A percentile compares a stretch with the other conserved stretches of the same genome.
Evolutionary conservation across 2,329 filamentous ascomycete genomes (phyloP).

Genomic region (Pleurostoma richardsiae): DNA sequence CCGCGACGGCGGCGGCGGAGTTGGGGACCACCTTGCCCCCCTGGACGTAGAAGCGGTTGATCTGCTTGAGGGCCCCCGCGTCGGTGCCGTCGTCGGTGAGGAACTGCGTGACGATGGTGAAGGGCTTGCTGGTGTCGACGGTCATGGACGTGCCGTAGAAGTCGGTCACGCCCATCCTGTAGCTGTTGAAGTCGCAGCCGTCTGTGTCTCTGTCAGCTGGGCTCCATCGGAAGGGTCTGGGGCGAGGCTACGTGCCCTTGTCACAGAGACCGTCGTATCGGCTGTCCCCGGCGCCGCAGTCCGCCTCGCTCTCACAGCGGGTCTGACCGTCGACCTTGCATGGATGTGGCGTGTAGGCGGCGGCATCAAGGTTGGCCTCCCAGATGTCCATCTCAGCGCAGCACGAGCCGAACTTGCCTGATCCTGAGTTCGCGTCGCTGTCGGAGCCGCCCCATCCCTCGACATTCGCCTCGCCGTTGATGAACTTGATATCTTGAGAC

Average conservation of each 20-base stretch:
- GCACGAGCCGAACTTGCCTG: slow-evolving; percentile 46
- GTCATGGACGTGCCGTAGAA: slow-evolving; percentile 51
- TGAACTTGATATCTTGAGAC: not conserved
- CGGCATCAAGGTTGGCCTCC: slow-evolving; percentile 57
- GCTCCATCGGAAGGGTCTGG: too few species aligned
- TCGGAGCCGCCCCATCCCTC: slow-evolving; percentile 42
- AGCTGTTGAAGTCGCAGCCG: slow-evolving; percentile 58
- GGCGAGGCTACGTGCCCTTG: slow-evolving; percentile 20
- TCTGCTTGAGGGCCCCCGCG: slow-evolving; percentile 43
- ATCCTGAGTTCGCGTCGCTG: slow-evolving; percentile 46
- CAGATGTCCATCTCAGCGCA: slow-evolving; percentile 58
- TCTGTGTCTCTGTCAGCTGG: slow-evolving; percentile 18
- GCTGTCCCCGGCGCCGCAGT: slow-evolving; percentile 34
- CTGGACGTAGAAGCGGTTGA: slow-evolving; percentile 55
- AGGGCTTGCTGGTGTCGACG: slow-evolving; percentile 45
- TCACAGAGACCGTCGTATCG: slow-evolving; percentile 53
- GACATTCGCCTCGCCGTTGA: slow-evolving; percentile 29
- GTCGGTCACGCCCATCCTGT: slow-evolving; percentile 49
- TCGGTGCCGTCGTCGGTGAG: slow-evolving; percentile 29
- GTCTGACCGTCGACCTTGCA: slow-evolving; percentile 40
- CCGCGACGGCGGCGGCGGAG: slow-evolving; percentile 25
- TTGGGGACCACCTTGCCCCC: slow-evolving; percentile 47
- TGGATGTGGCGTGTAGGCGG: slow-evolving; percentile 53
- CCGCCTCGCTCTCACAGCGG: slow-evolving; percentile 35
- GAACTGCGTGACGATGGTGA: slow-evolving; percentile 58